phyloP scores from a whole-genome alignment of 2,329 filamentous ascomycete species.

The Colletotrichum lupini region DNA sequence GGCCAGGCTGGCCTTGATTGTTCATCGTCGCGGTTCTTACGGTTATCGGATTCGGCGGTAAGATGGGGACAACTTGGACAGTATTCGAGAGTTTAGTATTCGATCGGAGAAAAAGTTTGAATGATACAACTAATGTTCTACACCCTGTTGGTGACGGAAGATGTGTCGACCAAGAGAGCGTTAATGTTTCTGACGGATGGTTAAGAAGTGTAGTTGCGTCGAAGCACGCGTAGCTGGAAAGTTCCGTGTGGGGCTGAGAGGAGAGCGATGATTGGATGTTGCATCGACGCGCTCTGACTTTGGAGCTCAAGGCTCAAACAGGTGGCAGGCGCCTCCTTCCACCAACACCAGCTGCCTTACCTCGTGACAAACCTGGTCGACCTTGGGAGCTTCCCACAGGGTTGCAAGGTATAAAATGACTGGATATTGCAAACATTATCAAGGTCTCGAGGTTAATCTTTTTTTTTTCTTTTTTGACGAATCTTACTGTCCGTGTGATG shows the following conservation, averaged over 20 bases:
- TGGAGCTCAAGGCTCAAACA: neutral
- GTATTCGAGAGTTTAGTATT: neutral
- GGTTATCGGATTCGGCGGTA: neutral
- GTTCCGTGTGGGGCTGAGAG: conserved; percentile 21
- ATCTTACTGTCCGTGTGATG: too few species aligned
- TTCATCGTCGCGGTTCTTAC: conserved; percentile 29
- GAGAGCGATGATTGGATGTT: conserved; percentile 18
- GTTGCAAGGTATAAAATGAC: neutral
- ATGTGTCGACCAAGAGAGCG: neutral
- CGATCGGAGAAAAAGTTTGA: neutral
- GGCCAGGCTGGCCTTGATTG: conserved; percentile 35
- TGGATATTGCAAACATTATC: neutral
- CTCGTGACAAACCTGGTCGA: neutral
- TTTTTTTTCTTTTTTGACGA: too few species aligned
- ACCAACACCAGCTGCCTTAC: neutral
- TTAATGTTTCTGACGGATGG: neutral
- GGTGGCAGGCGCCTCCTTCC: neutral
- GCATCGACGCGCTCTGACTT: neutral
- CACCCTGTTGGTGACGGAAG: neutral
- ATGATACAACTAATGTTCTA: neutral
- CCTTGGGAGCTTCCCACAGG: neutral
- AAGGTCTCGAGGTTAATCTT: neutral
- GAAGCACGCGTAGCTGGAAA: conserved; percentile 28
- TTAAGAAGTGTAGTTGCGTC: conserved; percentile 18
- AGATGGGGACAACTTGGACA: neutral